Base-by-base conservation (phyloP, 352 stramenopile species). In the Phytophthora podocarpi region DNA sequence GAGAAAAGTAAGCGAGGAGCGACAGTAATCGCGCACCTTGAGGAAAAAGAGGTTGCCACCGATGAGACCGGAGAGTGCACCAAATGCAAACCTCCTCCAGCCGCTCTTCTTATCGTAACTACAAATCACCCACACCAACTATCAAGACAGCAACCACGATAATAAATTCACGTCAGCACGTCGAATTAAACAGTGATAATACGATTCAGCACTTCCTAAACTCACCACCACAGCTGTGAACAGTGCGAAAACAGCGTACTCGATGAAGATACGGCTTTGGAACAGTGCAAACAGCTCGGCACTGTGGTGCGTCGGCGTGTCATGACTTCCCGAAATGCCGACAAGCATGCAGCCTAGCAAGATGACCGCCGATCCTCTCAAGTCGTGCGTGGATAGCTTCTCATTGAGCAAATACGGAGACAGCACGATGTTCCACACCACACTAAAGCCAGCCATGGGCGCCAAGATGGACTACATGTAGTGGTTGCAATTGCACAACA, bases 31-130 rank as follows among this genome's bases (percentile, higher is more conserved):
- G 24, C 46, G n/a, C 39, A 92, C 85, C 80, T 95, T 95, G 54
- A 93, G 77, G 53, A 95, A 95, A 70, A 78, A 95, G 18, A 95
- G 72, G 41, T 95, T 95, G 52, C 86, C 86, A n/a, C 86, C 86
- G 18, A 93, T 79, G 8, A 93, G 69, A 15, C 86, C 86, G 3
- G 86, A 92, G 1, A 95, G 64, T 7, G 86, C 86, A 18, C 86
- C 86, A 32, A 89, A 95, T 21, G 84, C 86, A 63, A 95, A 95
- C 31, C 86, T 81, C 18, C 84, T 81, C 66, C 78, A 91, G 3
- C 76, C 78, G 35, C 81, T 93, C 49, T 79, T 79, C 39, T 78
- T 81, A 15, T 84, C 68, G 24, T 76, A 80, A 12, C 70, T 89
- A 40, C 70, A 90, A 27, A 93, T 87, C 42, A 91, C 74, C 75